These are phyloP conservation scores for Geotrichum cucujoidarum DNA, from an alignment of 1,139 yeast genomes.

Conservation along the genomic window DNA sequence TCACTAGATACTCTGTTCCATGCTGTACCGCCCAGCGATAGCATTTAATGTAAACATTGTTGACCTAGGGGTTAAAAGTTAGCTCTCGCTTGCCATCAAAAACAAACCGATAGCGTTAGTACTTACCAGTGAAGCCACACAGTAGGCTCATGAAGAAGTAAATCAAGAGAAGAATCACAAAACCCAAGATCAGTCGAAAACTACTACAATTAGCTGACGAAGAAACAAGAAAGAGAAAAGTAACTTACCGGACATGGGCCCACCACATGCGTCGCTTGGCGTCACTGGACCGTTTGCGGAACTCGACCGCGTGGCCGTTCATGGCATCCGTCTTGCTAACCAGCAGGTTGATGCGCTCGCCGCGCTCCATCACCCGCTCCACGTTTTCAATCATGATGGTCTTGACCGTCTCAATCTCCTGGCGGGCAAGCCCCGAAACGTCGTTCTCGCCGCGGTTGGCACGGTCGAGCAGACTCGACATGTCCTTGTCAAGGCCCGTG, in stretches of 20 bases:
- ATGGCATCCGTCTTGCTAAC: constrained; percentile 79
- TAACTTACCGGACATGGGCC: constrained; percentile 31
- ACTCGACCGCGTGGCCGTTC: constrained; percentile 63
- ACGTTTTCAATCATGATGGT: constrained; percentile 41
- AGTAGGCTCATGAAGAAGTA: constrained; percentile 17
- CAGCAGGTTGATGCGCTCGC: constrained; percentile 67
- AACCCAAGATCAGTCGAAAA: constrained; percentile 11
- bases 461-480: constrained; percentile 23
- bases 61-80: no score
- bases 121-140: constrained; percentile 20
- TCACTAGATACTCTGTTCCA: no score
- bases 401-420: constrained; percentile 40
- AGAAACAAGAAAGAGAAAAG: not conserved
- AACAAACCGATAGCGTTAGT: no score
- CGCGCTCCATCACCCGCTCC: constrained; percentile 59
- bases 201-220: constrained; percentile 6
- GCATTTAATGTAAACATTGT: no score
- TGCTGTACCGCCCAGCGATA: no score
- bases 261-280: constrained; percentile 56
- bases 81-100: no score
- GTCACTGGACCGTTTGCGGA: constrained; percentile 64
- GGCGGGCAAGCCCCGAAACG: constrained; percentile 32
- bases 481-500: constrained; percentile 20
- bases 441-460: constrained; percentile 31
- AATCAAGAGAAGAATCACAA: constrained; percentile 9